phyloP scores from a whole-genome alignment of 1,284 basidiomycete genomes.

The Volvariella surrecta region DNA sequence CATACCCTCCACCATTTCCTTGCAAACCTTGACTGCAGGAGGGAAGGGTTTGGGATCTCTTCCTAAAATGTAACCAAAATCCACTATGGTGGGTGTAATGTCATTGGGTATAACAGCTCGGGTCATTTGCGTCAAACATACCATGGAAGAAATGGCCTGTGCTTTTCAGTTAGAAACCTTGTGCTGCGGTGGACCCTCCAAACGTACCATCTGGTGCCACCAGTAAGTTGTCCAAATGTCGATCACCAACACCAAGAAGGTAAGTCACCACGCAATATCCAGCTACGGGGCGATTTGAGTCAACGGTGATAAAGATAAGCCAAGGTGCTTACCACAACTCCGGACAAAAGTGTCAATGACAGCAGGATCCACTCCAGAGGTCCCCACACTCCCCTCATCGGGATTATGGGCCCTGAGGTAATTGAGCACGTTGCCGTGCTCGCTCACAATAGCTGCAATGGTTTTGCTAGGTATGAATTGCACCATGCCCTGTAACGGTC shows the following conservation, averaged over 20 bases:
- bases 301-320: neutral
- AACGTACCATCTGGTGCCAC: constrained; percentile 83
- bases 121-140: constrained; percentile 21
- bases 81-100: constrained; percentile 48
- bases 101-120: no score
- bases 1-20: constrained; percentile 99
- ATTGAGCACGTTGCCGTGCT: constrained; percentile 86
- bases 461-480: constrained; percentile 96
- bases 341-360: constrained; percentile 96
- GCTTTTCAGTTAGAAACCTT: no score
- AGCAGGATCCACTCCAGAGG: constrained; percentile 84
- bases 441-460: constrained; percentile 88
- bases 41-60: constrained; percentile 98
- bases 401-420: constrained; percentile 84
- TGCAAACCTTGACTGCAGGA: constrained; percentile 96
- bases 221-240: constrained; percentile 94
- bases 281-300: constrained; percentile 40
- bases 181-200: constrained; percentile 8
- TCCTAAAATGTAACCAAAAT: constrained; percentile 98
- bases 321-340: constrained; percentile 77
- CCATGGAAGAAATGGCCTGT: constrained; percentile 85
- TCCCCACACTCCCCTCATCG: constrained; percentile 87
- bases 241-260: constrained; percentile 92
- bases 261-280: constrained; percentile 99
- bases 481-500: constrained; percentile 88